Evolutionary conservation across 1,284 basidiomycete species (phyloP).

Genomic region (Microbotryomycetes sp.): DNA sequence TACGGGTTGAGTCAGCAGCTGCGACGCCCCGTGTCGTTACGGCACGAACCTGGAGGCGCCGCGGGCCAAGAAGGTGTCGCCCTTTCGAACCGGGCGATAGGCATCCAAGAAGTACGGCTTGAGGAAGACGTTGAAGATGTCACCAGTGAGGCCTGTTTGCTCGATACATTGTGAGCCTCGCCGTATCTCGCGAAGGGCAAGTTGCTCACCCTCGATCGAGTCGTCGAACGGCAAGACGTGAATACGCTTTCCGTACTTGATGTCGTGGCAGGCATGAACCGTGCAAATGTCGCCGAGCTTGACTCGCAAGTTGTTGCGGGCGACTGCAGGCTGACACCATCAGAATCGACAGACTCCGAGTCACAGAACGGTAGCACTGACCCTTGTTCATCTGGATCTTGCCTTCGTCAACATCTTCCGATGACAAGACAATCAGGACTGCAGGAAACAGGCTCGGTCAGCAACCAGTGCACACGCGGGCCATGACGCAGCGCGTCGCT

Average conservation of each 20-base stretch:
- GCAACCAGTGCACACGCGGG: too few relatives aligned
- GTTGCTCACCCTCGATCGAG: constrained; percentile 71
- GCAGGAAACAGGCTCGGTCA: constrained; percentile 8
- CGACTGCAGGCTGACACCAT: constrained; percentile 62
- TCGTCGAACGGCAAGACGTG: constrained; percentile 98
- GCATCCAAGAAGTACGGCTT: constrained; percentile 99
- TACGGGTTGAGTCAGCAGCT: neutral
- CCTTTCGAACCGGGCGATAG: constrained; percentile 88
- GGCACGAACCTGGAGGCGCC: constrained; percentile 73
- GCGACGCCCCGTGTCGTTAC: neutral
- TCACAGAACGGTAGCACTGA: too few relatives aligned
- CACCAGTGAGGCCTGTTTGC: constrained; percentile 68
- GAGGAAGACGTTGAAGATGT: constrained; percentile 97
- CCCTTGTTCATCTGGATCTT: constrained; percentile 96
- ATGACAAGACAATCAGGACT: constrained; percentile 89
- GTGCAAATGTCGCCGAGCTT: constrained; percentile 95
- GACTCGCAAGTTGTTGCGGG: constrained; percentile 94
- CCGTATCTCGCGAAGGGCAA: neutral
- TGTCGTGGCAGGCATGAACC: constrained; percentile 92
- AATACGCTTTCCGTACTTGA: constrained; percentile 98
- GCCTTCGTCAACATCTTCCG: constrained; percentile 94
- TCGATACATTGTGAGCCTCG: neutral
- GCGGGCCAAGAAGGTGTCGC: constrained; percentile 97
- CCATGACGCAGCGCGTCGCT: neutral
- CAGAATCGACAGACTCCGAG: too few relatives aligned